Conservation (phyloP, 768 basidiomycete species). For the Crucibulum laeve region DNA sequence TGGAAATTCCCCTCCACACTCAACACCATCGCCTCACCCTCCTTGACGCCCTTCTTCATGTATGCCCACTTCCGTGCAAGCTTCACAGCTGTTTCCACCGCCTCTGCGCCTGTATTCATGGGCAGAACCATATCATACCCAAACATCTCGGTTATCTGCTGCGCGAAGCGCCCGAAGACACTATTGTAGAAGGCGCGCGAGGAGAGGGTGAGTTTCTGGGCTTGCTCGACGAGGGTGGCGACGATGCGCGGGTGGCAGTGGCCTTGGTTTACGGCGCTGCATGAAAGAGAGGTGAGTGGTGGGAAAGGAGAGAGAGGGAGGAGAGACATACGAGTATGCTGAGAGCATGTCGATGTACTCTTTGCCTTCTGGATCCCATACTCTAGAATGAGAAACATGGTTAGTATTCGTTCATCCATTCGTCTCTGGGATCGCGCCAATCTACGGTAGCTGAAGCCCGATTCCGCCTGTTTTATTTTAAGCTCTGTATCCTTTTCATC, state of each 20-base stretch:
- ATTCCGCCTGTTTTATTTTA: too few relatives aligned
- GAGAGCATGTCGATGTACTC: constrained; percentile 98
- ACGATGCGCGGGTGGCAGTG: constrained; percentile 93
- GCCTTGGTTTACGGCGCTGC: constrained; percentile 88
- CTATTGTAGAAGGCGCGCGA: constrained; percentile 97
- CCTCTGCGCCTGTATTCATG: constrained; percentile 99
- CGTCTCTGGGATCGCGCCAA: too few relatives aligned
- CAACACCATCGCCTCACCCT: constrained; percentile 82
- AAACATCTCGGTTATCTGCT: constrained; percentile 78
- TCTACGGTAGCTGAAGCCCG: too few relatives aligned
- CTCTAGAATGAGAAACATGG: constrained; percentile 31
- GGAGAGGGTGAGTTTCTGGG: constrained; percentile 86
- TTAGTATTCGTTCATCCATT: constrained; percentile 8
- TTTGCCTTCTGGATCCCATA: constrained; percentile 93
- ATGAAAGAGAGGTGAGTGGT: constrained; percentile 4
- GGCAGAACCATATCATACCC: constrained; percentile 95
- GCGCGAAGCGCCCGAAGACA: constrained; percentile 85
- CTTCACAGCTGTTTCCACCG: constrained; percentile 97
- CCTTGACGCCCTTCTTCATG: constrained; percentile 74
- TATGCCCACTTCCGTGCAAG: constrained; percentile 97
- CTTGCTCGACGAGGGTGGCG: constrained; percentile 75
- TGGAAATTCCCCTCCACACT: constrained; percentile 93
- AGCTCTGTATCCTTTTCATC: too few relatives aligned
- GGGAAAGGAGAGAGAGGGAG: background rate
- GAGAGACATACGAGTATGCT: constrained; percentile 80